Percentiles rank a stretch among this genome's conserved stretches.
Conservation (phyloP, 495 filamentous ascomycete genomes). For the Aspergillus campestris region DNA sequence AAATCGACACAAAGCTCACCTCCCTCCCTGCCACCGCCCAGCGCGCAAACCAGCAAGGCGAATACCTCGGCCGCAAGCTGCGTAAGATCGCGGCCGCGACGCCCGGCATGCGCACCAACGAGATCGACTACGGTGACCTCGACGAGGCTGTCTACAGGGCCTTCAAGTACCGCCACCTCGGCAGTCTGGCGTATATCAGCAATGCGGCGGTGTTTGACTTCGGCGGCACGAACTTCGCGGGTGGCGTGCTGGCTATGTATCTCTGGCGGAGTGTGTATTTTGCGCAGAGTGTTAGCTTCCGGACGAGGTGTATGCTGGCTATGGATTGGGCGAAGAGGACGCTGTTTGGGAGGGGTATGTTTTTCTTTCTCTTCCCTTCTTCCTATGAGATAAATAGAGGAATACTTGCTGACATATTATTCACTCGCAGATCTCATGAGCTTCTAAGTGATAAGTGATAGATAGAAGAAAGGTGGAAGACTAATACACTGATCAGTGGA, state of each 20-base stretch:
- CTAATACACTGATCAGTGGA: not conserved
- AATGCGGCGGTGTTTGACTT: conserved; percentile 94
- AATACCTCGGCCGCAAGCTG: conserved; percentile 89
- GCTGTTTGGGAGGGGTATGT: conserved; percentile 89
- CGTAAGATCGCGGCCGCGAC: conserved; percentile 79
- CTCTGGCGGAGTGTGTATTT: conserved; percentile 97
- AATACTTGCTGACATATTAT: conserved; percentile 6
- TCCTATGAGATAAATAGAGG: not conserved
- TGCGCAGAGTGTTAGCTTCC: conserved; percentile 89
- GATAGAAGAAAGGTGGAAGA: not conserved
- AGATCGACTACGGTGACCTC: conserved; percentile 79
- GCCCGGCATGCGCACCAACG: conserved; percentile 68
- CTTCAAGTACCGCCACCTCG: conserved; percentile 89
- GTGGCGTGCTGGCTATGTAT: conserved; percentile 90
- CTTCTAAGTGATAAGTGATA: conserved; percentile 32
- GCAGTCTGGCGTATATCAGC: conserved; percentile 89
- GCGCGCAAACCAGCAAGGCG: conserved; percentile 91
- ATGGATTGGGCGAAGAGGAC: conserved; percentile 99
- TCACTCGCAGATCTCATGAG: conserved; percentile 53
- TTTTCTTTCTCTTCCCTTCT: not conserved
- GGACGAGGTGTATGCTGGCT: conserved; percentile 81
- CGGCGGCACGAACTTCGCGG: conserved; percentile 66
- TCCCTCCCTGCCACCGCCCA: conserved; percentile 88
- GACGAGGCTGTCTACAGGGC: conserved; percentile 92
- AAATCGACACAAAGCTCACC: conserved; percentile 87